Percentiles rank a stretch among this genome's conserved stretches.
Evolutionary conservation across 768 basidiomycete species (phyloP).

Genomic region (Hydnum rufescens): DNA sequence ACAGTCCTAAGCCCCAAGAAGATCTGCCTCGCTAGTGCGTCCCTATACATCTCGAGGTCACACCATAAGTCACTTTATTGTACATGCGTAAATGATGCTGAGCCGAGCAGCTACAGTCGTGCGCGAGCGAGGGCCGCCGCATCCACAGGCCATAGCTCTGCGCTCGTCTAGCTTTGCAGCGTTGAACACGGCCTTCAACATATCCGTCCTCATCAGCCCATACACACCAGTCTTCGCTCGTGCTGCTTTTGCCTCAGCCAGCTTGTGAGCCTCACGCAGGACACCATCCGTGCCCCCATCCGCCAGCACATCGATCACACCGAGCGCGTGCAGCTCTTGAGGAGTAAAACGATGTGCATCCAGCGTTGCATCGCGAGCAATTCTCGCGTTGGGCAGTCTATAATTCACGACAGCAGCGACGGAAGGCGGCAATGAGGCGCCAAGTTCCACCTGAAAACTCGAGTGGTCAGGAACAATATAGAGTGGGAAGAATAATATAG

Average conservation of each 20-base stretch:
- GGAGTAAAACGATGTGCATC: slow-evolving; percentile 21
- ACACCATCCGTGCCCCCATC: no score
- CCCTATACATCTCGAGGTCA: no score
- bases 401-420: slow-evolving; percentile 17
- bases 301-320: slow-evolving; percentile 21
- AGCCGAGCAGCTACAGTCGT: no score
- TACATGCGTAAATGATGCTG: no score
- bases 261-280: no score
- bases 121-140: no score
- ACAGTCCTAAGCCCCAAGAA: no score
- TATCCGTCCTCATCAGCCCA: no score
- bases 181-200: neutral
- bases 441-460: slow-evolving; percentile 16
- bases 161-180: neutral
- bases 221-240: no score
- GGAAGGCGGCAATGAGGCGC: slow-evolving; percentile 22
- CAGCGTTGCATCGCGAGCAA: slow-evolving; percentile 18
- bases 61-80: no score
- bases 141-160: neutral
- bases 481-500: neutral
- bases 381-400: slow-evolving; percentile 15
- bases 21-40: no score
- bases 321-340: slow-evolving; percentile 16
- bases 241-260: slow-evolving; percentile 5
- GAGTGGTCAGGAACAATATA: neutral